A percentile compares a stretch with the other conserved stretches of the same genome.
phyloP scores from a whole-genome alignment of 2,329 filamentous ascomycete genomes.

The Botrytis byssoidea region DNA sequence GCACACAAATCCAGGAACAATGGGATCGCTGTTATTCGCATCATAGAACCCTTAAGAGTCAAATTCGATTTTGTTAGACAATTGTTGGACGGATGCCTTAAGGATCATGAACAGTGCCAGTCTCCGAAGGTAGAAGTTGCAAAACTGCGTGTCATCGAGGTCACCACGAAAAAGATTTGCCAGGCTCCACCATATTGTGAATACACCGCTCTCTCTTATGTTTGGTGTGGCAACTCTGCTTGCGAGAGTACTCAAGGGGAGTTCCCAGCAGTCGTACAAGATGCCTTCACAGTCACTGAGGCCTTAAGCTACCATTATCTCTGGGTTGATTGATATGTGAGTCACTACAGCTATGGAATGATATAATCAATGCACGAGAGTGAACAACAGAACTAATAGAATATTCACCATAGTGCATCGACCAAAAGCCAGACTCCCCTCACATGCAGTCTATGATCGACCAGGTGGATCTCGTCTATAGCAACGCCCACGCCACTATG shows the following conservation, averaged over 20 bases:
- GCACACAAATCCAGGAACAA: too few relatives aligned
- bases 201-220: background rate
- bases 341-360: background rate
- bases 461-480: background rate
- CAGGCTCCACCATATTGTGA: background rate
- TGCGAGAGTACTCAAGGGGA: background rate
- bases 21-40: too few relatives aligned
- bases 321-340: background rate
- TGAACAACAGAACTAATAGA: background rate
- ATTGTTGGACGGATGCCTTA: fast-evolving
- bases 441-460: background rate
- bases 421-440: background rate
- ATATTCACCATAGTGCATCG: background rate
- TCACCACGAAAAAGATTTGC: background rate
- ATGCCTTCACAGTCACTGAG: background rate
- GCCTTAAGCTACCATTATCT: background rate
- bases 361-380: fast-evolving
- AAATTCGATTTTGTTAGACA: background rate
- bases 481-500: background rate
- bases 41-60: background rate
- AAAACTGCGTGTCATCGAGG: fast-evolving
- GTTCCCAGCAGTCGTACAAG: background rate
- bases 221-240: background rate
- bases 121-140: background rate
- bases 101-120: background rate